Evolutionary conservation across 2,329 filamentous ascomycete genomes (phyloP), one percentile per base, ranked within the genome.

Genomic region (Boeremia exigua): DNA sequence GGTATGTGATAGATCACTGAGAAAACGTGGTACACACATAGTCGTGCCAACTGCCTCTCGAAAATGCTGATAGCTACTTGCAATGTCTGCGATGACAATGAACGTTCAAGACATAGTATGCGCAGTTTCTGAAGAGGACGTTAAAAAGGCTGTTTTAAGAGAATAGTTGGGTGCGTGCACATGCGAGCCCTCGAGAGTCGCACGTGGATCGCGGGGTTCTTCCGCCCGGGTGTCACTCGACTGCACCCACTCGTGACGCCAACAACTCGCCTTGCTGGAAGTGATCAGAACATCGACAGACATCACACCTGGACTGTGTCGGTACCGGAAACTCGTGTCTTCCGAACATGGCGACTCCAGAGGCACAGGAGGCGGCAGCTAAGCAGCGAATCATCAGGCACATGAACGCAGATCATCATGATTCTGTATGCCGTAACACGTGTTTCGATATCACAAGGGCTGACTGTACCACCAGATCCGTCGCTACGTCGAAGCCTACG

Each of bases 361-460:
- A 71, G 29, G 60, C 72, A n/a, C 70, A 78, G 61, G 80, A 83
- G 49, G 77, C 76, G 34, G 80, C 79, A 0, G 76, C 80, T 55
- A 86, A 86, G 69, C 67, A 80, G 54, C 85, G 87, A 55, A 88
- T 92, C 74, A 84, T 94, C 70, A 81, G 81, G 30, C 93, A 97
- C 80, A 95, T 97, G 91, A 96, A 97, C 78, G 80, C 80, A 38
- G 89, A 94, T 75, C 94, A 96, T 78, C 79, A 82, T 47, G 83
- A 86, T 65, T 91, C 91, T 54, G 86, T 81, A 72, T 19, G 44
- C 36, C 25, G 37, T 48, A 19, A 14, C 30, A 52, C 42, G 12
- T 36, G 15, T 33, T 19, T 34, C 40, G n/a, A 34, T 23, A 6
- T 3, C 6, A 10, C 37, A 29, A 14, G 9, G 17, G 25, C 54